These are phyloP conservation scores for Tylopilus sp. DNA, from an alignment of 768 basidiomycete genomes.

Conservation along the genomic window DNA sequence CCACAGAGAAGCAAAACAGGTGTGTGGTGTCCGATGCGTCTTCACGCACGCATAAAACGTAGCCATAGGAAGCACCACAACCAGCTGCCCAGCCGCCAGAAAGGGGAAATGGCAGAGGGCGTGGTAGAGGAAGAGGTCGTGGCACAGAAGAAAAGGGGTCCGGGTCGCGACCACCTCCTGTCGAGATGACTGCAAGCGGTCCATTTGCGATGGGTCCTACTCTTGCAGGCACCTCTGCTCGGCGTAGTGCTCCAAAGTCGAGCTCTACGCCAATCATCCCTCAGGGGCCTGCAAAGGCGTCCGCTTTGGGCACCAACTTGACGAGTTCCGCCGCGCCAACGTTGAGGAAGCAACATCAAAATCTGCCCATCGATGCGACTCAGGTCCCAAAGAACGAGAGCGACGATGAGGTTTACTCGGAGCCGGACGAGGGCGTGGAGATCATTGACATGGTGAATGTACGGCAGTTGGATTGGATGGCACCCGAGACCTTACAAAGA, in stretches of 20 bases:
- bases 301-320: constrained; percentile 47
- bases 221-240: constrained; percentile 52
- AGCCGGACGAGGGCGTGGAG: constrained; percentile 84
- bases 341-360: constrained; percentile 40
- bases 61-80: constrained; percentile 46
- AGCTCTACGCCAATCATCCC: constrained; percentile 53
- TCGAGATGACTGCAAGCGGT: constrained; percentile 81
- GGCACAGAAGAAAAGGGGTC: constrained; percentile 52
- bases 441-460: constrained; percentile 83
- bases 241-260: constrained; percentile 50
- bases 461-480: constrained; percentile 82
- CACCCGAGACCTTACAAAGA: constrained; percentile 67
- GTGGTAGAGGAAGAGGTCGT: constrained; percentile 49
- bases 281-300: constrained; percentile 32
- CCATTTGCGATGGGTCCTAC: constrained; percentile 87
- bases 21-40: constrained; percentile 30
- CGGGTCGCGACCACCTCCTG: constrained; percentile 44
- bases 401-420: constrained; percentile 75
- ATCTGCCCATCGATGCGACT: constrained; percentile 21
- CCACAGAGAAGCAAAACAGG: constrained; percentile 62
- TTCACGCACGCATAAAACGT: constrained; percentile 2
- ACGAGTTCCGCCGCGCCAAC: constrained; percentile 49
- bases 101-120: constrained; percentile 43
- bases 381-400: constrained; percentile 35
- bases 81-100: constrained; percentile 32